These are phyloP conservation scores for Chytriomyces sp. DNA, from an alignment of 192 early-diverging fungal genomes.

Conservation along the genomic window DNA sequence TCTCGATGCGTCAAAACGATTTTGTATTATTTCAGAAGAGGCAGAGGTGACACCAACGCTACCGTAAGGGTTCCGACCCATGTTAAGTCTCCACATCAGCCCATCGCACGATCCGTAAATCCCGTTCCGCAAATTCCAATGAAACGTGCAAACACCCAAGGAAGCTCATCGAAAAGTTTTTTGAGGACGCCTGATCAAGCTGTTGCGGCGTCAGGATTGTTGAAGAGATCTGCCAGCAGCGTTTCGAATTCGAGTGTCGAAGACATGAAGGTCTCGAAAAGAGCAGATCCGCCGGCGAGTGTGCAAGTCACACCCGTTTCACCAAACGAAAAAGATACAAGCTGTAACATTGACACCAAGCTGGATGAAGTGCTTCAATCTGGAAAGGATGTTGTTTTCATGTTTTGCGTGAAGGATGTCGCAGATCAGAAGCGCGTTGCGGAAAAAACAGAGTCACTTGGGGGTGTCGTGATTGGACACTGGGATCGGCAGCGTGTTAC, in stretches of 20 bases:
- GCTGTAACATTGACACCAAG: not conserved
- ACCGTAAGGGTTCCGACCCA: not conserved
- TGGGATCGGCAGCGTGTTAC: slow-evolving; percentile 26
- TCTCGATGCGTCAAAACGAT: slow-evolving; percentile 18
- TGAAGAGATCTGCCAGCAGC: not conserved
- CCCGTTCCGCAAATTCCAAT: not conserved
- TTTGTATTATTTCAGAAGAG: slow-evolving; percentile 25
- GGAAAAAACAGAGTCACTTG: not conserved
- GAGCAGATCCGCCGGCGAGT: not conserved
- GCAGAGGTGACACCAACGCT: not conserved
- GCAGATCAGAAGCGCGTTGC: not conserved
- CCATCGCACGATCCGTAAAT: not conserved
- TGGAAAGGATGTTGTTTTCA: slow-evolving; percentile 17
- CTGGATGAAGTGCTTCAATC: too few species aligned
- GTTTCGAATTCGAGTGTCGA: not conserved
- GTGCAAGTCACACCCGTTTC: not conserved
- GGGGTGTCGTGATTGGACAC: slow-evolving; percentile 5
- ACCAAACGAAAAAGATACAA: not conserved
- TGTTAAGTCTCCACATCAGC: not conserved
- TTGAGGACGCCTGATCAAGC: too few species aligned
- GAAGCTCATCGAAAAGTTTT: not conserved
- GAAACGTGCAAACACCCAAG: slow-evolving; percentile 2
- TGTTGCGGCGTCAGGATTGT: not conserved
- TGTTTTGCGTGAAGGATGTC: slow-evolving; percentile 8
- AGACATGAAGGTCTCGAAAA: not conserved